Evolutionary conservation across 371 early-diverging fungal species (phyloP), one percentile per base, ranked within the genome.

Genomic region (Mortierella sp.): DNA sequence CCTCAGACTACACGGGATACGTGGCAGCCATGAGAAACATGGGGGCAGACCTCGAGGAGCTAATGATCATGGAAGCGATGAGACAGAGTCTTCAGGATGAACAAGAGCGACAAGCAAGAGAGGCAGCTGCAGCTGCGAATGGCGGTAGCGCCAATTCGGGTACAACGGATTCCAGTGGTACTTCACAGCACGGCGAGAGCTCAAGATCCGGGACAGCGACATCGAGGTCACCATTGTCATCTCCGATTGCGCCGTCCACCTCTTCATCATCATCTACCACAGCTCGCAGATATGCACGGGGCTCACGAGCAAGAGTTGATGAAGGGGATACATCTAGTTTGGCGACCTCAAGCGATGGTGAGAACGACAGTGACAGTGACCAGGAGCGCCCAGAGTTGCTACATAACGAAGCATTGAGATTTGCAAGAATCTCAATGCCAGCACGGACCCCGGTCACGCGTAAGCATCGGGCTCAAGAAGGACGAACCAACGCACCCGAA

Each of bases 61-160:
- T 93, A 78, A 90, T 96, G 95, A 81, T 96, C 0, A 90, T 94
- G 88, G 95, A 96, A 77, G 97, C 96, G 0, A 92, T 96, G 50
- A 80, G 95, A 24, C 80, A 84, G 54, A 91, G 91, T 52, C 78
- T 94, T 58, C 81, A 84, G 60, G 92, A 90, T 64, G 83, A 86
- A 65, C 86, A 90, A 50, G 85, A 85, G 34, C 63, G 71, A 21
- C 54, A 49, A 22, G 60, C 67, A 3, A 58, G 74, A 22, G 74
- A 67, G n/a, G 60, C 74, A 22, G 63, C 67, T 3, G 62, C 67
- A 2, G 50, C 58, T 4, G n/a, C n/a, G n/a, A n/a, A n/a, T n/a
- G n/a, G n/a, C n/a, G n/a, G n/a, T n/a, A n/a, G n/a, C n/a, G n/a
- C n/a, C n/a, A n/a, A n/a, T n/a, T n/a, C n/a, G n/a, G n/a, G n/a